Evolutionary conservation across 2,329 filamentous ascomycete genomes (phyloP), one percentile per base, ranked within the genome.

Genomic region (Fusarium sp.): DNA sequence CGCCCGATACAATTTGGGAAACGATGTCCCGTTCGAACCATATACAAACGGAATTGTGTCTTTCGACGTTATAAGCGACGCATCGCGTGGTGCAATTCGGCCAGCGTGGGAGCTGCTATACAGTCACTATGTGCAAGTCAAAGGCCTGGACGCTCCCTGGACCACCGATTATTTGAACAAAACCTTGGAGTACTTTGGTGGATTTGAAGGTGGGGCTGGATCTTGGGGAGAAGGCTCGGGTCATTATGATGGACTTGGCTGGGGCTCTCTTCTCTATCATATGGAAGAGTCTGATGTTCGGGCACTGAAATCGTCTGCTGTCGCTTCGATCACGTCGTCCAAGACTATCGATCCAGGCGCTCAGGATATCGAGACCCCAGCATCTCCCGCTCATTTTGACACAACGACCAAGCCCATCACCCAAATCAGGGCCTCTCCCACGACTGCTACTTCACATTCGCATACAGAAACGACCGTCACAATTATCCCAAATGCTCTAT

Each of bases 1-100:
- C 18, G 56, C 66, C 0, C 44, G 59, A 14, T 72, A 72, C 16
- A 72, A 72, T 22, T 18, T 72, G 11, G 62, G 54, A 9, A 32
- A 70, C 9, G 58, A 72, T 11, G 69, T 72, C 1, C 70, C 69
- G 0, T 72, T 72, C 22, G 58, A 70, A 24, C 56, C 69, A 1
- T 72, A 72, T 12, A 61, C 61, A 20, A 72, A 72, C 16, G 65
- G 57, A 7, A 57, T 57, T 9, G 62, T 20, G 47, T 67, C 24
- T 6, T 70, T 67, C 37, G 2, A 40, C 9, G 53, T 58, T 2
- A 30, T 72, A 11, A 57, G 52, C 18, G 52, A 57, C 34, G 69
- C 20, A 30, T 67, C 16, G 24, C 66, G 18, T 29, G 65, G 65
- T 20, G 42, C 55, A 4, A 20, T 42, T 16, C 32, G 55, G 16